Evolutionary conservation across 2,329 filamentous ascomycete species (phyloP).

Genomic region (Fusarium annulatum): DNA sequence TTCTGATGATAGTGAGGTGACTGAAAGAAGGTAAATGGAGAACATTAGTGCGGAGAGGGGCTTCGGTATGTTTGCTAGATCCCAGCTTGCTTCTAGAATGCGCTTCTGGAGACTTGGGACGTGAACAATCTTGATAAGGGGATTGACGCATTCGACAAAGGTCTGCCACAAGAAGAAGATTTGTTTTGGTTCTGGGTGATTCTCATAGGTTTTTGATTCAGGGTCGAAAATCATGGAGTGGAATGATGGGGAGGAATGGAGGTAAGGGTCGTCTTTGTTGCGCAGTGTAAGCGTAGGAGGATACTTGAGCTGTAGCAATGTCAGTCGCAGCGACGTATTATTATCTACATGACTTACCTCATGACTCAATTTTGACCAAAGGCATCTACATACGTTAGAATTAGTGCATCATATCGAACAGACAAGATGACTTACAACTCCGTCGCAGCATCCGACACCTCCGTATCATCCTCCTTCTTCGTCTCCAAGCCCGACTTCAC

Average conservation of each 20-base stretch:
- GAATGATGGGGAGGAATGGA: slow-evolving; percentile 20
- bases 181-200: slow-evolving; percentile 47
- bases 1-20: slow-evolving; percentile 35
- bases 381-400: slow-evolving; percentile 4
- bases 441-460: neutral
- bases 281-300: slow-evolving; percentile 35
- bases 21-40: slow-evolving; percentile 43
- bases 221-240: neutral
- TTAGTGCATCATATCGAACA: accelerated
- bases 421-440: slow-evolving; percentile 3
- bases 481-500: slow-evolving; percentile 29
- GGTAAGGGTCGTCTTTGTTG: slow-evolving; percentile 37
- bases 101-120: slow-evolving; percentile 48
- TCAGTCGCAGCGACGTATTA: neutral
- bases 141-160: slow-evolving; percentile 49
- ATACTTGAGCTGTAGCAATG: slow-evolving; percentile 35
- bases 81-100: slow-evolving; percentile 47
- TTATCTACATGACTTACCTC: slow-evolving; percentile 2
- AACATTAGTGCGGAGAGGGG: slow-evolving; percentile 44
- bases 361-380: slow-evolving; percentile 33
- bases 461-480: neutral
- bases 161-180: slow-evolving; percentile 49
- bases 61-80: slow-evolving; percentile 23
- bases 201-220: neutral
- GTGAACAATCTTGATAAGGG: slow-evolving; percentile 48